A percentile compares a stretch with the other conserved stretches of the same genome.
phyloP scores from a whole-genome alignment of 228 moss, liverwort and hornwort genomes.

The Sphagnum fallax region DNA sequence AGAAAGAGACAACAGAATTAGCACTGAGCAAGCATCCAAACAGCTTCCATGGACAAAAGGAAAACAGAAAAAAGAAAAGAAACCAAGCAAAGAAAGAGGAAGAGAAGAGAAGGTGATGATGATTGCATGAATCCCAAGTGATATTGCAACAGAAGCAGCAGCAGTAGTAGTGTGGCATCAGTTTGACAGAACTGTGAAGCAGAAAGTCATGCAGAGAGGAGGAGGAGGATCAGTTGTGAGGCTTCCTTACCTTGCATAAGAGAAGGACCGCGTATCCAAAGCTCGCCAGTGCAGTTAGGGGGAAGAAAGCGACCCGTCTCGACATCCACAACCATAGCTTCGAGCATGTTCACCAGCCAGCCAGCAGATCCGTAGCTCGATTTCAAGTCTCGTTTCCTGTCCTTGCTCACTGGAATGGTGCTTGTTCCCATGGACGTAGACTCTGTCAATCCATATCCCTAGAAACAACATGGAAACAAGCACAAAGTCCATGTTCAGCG shows the following conservation, averaged over 20 bases:
- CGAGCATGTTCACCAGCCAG: slow-evolving; percentile 27
- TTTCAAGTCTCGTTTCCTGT: not conserved
- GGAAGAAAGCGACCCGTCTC: slow-evolving; percentile 35
- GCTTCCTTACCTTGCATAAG: slow-evolving; percentile 61
- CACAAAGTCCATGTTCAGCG: not conserved
- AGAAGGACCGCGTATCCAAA: slow-evolving; percentile 69
- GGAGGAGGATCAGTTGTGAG: too few species aligned
- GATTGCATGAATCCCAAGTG: too few species aligned
- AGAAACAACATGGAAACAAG: not conserved
- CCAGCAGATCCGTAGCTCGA: slow-evolving; percentile 51
- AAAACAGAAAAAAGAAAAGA: too few species aligned
- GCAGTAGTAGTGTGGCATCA: too few species aligned
- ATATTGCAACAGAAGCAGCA: too few species aligned
- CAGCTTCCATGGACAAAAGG: too few species aligned
- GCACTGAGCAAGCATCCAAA: too few species aligned
- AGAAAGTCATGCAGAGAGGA: too few species aligned
- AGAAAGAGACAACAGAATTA: too few species aligned
- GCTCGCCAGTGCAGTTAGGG: slow-evolving; percentile 59
- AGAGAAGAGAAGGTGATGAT: too few species aligned
- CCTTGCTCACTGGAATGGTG: not conserved
- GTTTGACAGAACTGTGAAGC: too few species aligned
- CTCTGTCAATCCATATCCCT: slow-evolving; percentile 93
- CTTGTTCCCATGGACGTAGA: slow-evolving; percentile 9
- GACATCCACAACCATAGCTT: slow-evolving; percentile 76
- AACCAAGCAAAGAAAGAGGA: too few species aligned